Conservation (phyloP, 768 basidiomycete species). For the Kondoa malvinella region DNA sequence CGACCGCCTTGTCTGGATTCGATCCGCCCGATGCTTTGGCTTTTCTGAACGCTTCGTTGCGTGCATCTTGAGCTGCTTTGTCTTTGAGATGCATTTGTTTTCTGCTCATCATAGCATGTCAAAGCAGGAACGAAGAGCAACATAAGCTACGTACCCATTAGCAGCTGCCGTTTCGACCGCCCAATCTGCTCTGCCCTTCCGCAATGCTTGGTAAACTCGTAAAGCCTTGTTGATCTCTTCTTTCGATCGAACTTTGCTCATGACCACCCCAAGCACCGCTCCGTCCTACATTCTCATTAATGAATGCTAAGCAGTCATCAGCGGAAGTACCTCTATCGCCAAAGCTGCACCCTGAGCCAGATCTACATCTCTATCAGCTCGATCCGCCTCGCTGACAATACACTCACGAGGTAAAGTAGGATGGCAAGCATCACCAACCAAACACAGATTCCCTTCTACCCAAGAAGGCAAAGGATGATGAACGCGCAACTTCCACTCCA, state of each 20-base stretch:
- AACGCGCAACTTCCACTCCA: slow-evolving; percentile 35
- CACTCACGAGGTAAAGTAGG: slow-evolving; percentile 28
- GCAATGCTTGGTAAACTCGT: slow-evolving; percentile 24
- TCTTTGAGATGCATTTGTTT: slow-evolving; percentile 24
- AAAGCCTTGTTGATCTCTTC: slow-evolving; percentile 27
- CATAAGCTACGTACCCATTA: too few species aligned
- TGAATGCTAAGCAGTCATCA: background rate
- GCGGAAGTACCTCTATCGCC: slow-evolving; percentile 30
- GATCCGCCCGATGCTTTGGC: slow-evolving; percentile 17
- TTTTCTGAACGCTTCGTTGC: slow-evolving; percentile 22
- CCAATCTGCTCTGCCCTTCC: slow-evolving; percentile 14
- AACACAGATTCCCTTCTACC: slow-evolving; percentile 32
- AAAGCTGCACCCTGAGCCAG: slow-evolving; percentile 34
- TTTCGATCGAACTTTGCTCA: slow-evolving; percentile 26
- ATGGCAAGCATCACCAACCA: slow-evolving; percentile 35
- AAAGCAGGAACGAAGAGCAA: too few species aligned
- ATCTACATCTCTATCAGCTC: background rate
- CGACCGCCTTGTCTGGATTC: slow-evolving; percentile 27
- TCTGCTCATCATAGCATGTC: too few species aligned
- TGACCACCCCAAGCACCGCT: slow-evolving; percentile 31
- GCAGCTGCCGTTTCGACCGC: slow-evolving; percentile 11
- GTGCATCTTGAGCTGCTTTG: slow-evolving; percentile 23
- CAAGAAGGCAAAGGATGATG: slow-evolving; percentile 34
- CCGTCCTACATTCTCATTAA: slow-evolving; percentile 27
- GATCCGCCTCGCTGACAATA: slow-evolving; percentile 25